Base-by-base conservation (phyloP, 225 moss, liverwort and hornwort species). In the Pseudisothecium myosuroides region DNA sequence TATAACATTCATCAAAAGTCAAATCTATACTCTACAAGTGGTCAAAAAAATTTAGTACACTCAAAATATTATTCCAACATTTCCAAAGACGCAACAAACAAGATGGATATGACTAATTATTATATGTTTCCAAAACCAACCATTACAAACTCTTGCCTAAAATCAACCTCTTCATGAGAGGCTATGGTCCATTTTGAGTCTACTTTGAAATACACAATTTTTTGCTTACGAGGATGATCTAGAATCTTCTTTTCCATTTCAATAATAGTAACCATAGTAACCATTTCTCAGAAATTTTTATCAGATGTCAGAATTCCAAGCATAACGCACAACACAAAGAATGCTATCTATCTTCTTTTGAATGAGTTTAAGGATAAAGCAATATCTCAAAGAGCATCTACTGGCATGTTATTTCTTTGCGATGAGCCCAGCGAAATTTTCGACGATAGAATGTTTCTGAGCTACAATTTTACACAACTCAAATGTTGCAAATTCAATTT, bases 121-220 rank as follows among this genome's bases (percentile, higher is more conserved):
- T 16, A 36, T 4, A 78, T n/a, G 2, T 26, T 78, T n/a, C 4
- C 24, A 16, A 0, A 24, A 26, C 6, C 10, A 78, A 7, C 6
- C 4, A 16, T n/a, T n/a, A 26, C 17, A 56, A 79, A 24, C 10
- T 27, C 9, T n/a, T 24, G 9, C 9, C 76, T 76, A 56, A 11
- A 17, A 16, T 16, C 1, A 36, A 15, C 24, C 8, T 14, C 1
- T 32, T n/a, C 6, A 14, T 4, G 2, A 16, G 8, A 4, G 2
- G 1, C 10, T 34, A 5, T 1, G 8, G 6, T 26, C 11, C 37
- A 56, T 78, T 78, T 54, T 4, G 3, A 1, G 0, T n/a, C 2
- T 1, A 55, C 26, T 78, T 55, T 9, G 2, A n/a, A 16, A 26
- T 10, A n/a, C n/a, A 27, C n/a, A 26, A 43, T 61, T 21, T 61